phyloP scores from a whole-genome alignment of 495 filamentous ascomycete species.

The Talaromyces ruber region DNA sequence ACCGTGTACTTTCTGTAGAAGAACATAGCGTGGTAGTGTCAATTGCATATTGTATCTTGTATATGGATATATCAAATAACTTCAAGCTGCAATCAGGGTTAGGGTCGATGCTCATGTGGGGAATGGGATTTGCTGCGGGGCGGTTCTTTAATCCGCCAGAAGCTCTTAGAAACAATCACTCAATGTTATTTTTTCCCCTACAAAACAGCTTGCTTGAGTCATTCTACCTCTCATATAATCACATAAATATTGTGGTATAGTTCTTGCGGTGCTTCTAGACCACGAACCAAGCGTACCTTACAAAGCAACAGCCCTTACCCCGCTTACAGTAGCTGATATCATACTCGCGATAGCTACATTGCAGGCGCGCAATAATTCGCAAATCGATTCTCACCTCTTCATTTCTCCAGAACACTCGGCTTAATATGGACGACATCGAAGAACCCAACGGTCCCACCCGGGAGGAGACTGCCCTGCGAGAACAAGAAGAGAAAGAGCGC shows the following conservation, averaged over 20 bases:
- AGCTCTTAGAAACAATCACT: background rate
- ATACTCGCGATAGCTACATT: background rate
- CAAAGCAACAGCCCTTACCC: background rate
- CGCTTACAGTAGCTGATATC: background rate
- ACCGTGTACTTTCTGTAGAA: background rate
- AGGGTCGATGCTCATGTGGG: background rate
- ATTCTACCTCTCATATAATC: background rate
- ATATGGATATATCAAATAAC: background rate
- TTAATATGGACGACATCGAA: slow-evolving; percentile 6
- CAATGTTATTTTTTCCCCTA: background rate
- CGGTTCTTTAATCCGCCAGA: background rate
- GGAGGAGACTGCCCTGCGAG: slow-evolving; percentile 41
- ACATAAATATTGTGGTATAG: background rate
- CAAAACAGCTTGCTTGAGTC: background rate
- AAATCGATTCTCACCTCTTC: background rate
- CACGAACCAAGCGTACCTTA: background rate
- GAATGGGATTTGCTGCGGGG: background rate
- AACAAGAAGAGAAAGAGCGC: slow-evolving; percentile 54
- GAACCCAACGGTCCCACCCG: slow-evolving; percentile 32
- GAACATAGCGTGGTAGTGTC: background rate
- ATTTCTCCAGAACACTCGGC: background rate
- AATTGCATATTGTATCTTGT: background rate
- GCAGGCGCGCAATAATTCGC: background rate
- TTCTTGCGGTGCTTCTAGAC: background rate
- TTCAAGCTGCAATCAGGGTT: background rate